Base-by-base conservation (phyloP, 352 stramenopile species). In the Globisporangium apiculatum region DNA sequence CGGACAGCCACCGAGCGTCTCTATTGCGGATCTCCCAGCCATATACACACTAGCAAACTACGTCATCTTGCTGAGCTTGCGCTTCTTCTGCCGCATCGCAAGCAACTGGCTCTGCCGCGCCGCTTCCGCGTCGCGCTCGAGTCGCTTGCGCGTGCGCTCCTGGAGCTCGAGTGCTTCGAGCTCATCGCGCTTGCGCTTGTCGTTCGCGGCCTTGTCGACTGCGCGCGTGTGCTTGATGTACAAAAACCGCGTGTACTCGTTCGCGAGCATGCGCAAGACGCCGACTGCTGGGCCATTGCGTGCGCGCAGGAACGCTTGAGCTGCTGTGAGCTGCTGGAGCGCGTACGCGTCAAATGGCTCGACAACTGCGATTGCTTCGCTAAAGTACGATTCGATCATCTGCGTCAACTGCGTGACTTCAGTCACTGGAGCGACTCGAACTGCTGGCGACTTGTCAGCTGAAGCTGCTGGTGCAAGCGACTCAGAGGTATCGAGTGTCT, bases 201-300 rank as follows among this genome's bases (percentile, higher is more conserved):
- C 79, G 48, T 72, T 73, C 37, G 68, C 65, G 6, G 75, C 83
- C 51, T 90, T 92, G 48, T 89, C 83, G 24, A 79, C 73, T 0
- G 83, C 80, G 10, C 79, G 80, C 15, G 76, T 83, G 68, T 94
- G 84, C 60, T 94, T 94, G 48, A 86, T 73, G 66, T 90, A 89
- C 55, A 94, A 57, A 57, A 90, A 89, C 11, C 82, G 82, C 51
- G 85, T 94, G 70, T 92, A 94, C 60, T 94, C 85, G 42, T 90
- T 75, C 5, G 86, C 75, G 41, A 94, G 68, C 58, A 79, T 83
- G 37, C 74, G 74, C 51, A 94, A 60, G 36, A 92, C 67, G 10
- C 73, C 79, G 12, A 94, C 67, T 1, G 65, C 80, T 0, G 83
- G 85, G 9, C 85, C 85, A 37, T 64, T 85, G 48, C 78, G 74